phyloP scores from a whole-genome alignment of 176 grass and related monocot species.

The Secale cereale region DNA sequence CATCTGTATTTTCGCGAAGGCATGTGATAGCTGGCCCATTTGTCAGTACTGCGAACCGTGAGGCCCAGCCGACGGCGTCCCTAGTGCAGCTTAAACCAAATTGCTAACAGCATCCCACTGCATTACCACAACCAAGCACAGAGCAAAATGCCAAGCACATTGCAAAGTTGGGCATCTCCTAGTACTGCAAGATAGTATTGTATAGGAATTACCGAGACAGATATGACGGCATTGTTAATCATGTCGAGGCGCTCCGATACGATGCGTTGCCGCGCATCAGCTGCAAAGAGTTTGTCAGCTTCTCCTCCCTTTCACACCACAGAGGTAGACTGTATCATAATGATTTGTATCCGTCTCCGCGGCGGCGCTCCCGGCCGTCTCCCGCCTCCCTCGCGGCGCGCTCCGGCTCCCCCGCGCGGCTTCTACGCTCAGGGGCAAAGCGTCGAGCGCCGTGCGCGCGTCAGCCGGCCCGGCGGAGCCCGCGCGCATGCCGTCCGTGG shows the following conservation, averaged over 20 bases:
- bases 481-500: constrained; percentile 10
- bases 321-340: not conserved
- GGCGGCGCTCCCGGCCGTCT: not conserved
- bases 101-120: not conserved
- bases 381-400: not conserved
- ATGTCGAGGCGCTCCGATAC: constrained; percentile 93
- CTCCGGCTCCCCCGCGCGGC: not conserved
- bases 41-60: too few relatives aligned
- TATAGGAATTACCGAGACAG: constrained; percentile 77
- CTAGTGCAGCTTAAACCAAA: too few relatives aligned
- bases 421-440: not conserved
- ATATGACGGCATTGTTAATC: constrained; percentile 86
- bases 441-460: constrained; percentile 22
- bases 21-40: too few relatives aligned
- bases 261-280: constrained; percentile 95
- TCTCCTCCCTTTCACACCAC: not conserved
- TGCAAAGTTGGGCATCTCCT: not conserved
- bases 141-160: not conserved
- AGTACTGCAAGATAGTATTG: constrained; percentile 17
- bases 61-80: too few relatives aligned
- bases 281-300: constrained; percentile 52
- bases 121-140: not conserved
- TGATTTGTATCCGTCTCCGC: not conserved
- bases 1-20: too few relatives aligned
- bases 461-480: not conserved